A percentile compares a stretch with the other conserved stretches of the same genome.
phyloP scores from a whole-genome alignment of 352 stramenopile species.

The Pythium scleroteichum region DNA sequence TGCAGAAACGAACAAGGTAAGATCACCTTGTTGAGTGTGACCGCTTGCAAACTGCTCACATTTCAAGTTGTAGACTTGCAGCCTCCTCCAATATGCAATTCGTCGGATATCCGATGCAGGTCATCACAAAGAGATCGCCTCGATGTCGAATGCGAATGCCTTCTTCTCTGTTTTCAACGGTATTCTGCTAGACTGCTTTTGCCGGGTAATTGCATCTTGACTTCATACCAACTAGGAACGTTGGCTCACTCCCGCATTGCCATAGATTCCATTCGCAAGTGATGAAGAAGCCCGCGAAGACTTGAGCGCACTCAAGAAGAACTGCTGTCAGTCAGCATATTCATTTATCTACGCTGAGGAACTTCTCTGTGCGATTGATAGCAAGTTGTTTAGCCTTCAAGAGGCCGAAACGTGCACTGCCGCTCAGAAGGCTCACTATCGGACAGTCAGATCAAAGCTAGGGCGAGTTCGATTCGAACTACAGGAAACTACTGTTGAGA shows the following conservation, averaged over 20 bases:
- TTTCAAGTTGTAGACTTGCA: slow-evolving; percentile 53
- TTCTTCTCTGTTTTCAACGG: slow-evolving; percentile 88
- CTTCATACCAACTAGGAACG: background rate
- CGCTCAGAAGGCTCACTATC: slow-evolving; percentile 42
- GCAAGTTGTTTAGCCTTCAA: slow-evolving; percentile 63
- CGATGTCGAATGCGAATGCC: slow-evolving; percentile 78
- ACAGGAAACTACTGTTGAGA: slow-evolving; percentile 64
- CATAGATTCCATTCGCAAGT: slow-evolving; percentile 77
- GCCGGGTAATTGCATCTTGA: slow-evolving; percentile 38
- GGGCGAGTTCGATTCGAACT: slow-evolving; percentile 73
- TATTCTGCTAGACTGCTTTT: slow-evolving; percentile 75
- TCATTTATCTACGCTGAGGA: slow-evolving; percentile 84
- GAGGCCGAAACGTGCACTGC: slow-evolving; percentile 32
- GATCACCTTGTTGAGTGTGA: background rate
- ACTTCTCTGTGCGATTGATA: slow-evolving; percentile 69
- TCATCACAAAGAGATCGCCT: slow-evolving; percentile 88
- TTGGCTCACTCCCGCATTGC: background rate
- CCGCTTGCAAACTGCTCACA: background rate
- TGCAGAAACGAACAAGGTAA: slow-evolving; percentile 82
- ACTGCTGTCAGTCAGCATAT: slow-evolving; percentile 84
- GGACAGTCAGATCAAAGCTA: slow-evolving; percentile 69
- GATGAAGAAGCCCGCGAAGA: slow-evolving; percentile 81
- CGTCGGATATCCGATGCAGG: slow-evolving; percentile 83
- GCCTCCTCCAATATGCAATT: slow-evolving; percentile 84
- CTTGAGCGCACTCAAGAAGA: slow-evolving; percentile 72